Evolutionary conservation across 257 asterid species (phyloP), one percentile per base, ranked within the genome.

Genomic region (Capsicum baccatum): DNA sequence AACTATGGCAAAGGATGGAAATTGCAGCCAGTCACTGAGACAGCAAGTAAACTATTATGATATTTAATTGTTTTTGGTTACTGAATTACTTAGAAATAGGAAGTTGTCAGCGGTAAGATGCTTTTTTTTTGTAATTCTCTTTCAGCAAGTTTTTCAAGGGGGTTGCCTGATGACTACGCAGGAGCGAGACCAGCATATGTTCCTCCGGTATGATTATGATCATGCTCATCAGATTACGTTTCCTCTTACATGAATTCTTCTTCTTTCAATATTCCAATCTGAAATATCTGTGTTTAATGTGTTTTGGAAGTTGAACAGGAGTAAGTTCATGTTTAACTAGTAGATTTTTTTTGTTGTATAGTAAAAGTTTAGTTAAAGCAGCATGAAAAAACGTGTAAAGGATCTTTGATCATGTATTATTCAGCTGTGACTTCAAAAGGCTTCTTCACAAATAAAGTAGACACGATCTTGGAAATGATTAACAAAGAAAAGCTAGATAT

Each of bases 1-100:
- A 89, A 88, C 85, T 95, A 93, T 47, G 98, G 98, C 13, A 76
- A 90, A 11, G 94, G 84, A 69, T 94, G 97, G 99, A 92, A 89
- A 73, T 86, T 95, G 92, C 98, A 91, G 83, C 91, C 97, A 15
- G 96, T 85, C 79, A 62, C 68, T 83, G 88, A 88, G 84, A 60
- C 86, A 13, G 42, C 85, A 13, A 94, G 98, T 92, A 80, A 52
- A 35, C 50, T 26, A 56, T 54, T 62, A 52, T 69, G 52, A 83
- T 26, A 13, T 44, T 82, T 50, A 66, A 16, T 55, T 15, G 37
- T 57, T 52, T 74, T 74, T 55, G 17, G n/a, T 2, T 44, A 42
- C 19, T 57, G 9, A 37, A 55, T 50, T 74, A 19, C 47, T 73
- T 71, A 66, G 52, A 35, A 15, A 13, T 74, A 9, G 47, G 57